These are phyloP conservation scores for Aspergillus persii DNA, from an alignment of 2,329 filamentous ascomycete genomes.

Conservation along the genomic window DNA sequence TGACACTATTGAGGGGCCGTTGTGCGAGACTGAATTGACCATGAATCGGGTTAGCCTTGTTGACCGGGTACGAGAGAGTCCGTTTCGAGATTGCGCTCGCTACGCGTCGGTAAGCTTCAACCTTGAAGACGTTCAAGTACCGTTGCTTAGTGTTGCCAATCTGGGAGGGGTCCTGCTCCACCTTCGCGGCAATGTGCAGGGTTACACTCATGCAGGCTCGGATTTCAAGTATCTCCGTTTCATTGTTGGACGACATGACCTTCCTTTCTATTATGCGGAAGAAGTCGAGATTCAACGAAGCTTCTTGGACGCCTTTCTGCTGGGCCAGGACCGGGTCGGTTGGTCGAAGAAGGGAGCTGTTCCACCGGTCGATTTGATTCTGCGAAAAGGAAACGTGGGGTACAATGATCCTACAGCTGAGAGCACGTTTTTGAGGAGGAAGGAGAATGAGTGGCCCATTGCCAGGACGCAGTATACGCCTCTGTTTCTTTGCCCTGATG, in stretches of 20 bases:
- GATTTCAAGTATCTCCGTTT: constrained; percentile 65
- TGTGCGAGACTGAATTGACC: constrained; percentile 10
- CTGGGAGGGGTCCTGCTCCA: constrained; percentile 68
- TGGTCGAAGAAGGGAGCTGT: constrained; percentile 9
- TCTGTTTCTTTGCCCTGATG: no score
- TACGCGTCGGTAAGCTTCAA: constrained; percentile 62
- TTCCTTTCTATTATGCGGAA: constrained; percentile 70
- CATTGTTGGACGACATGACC: constrained; percentile 66
- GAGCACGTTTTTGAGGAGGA: constrained; percentile 53
- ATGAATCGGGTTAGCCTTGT: constrained; percentile 2
- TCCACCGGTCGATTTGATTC: constrained; percentile 52
- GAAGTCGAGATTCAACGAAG: constrained; percentile 33
- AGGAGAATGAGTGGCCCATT: constrained; percentile 66
- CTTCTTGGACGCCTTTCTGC: constrained; percentile 68
- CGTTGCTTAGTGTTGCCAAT: constrained; percentile 64
- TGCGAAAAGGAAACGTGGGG: constrained; percentile 66
- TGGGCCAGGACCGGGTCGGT: constrained; percentile 55
- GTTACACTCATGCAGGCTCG: constrained; percentile 60
- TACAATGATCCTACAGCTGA: constrained; percentile 64
- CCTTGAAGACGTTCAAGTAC: constrained; percentile 64
- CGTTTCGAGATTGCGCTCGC: constrained; percentile 55
- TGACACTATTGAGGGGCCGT: constrained; percentile 23
- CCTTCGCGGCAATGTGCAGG: constrained; percentile 64
- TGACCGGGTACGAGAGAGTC: constrained; percentile 45
- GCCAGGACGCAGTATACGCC: constrained; percentile 62